Conservation (phyloP, 2,329 filamentous ascomycete genomes). For the Xylariomycetidae sp. region DNA sequence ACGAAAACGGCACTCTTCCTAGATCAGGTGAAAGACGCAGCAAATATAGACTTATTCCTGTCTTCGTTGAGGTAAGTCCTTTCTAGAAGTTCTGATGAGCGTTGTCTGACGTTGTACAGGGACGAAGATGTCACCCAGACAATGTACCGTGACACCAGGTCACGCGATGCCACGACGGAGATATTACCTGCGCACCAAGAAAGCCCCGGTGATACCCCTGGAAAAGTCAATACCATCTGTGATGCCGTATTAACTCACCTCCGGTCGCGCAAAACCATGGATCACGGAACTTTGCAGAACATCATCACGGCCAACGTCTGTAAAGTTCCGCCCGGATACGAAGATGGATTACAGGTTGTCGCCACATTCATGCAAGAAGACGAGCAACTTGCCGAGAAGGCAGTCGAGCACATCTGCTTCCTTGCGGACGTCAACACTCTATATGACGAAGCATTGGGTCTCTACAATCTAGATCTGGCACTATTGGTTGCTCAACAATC, state of each 20-base stretch:
- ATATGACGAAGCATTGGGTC: slow-evolving; percentile 81
- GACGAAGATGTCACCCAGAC: slow-evolving; percentile 91
- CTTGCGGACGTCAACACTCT: slow-evolving; percentile 87
- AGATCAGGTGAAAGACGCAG: slow-evolving; percentile 73
- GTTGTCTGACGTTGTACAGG: slow-evolving; percentile 35
- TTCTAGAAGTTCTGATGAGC: not conserved
- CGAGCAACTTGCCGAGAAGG: slow-evolving; percentile 71
- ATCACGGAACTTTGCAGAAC: slow-evolving; percentile 65
- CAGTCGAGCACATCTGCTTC: slow-evolving; percentile 96
- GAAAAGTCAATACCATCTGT: slow-evolving; percentile 84
- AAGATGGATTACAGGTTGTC: slow-evolving; percentile 75
- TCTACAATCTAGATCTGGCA: slow-evolving; percentile 88
- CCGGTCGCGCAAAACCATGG: slow-evolving; percentile 49
- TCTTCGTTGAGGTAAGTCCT: slow-evolving; percentile 67
- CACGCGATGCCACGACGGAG: slow-evolving; percentile 25
- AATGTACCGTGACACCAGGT: slow-evolving; percentile 84
- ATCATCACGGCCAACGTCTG: slow-evolving; percentile 92
- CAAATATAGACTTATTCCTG: slow-evolving; percentile 85
- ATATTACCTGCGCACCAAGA: no score
- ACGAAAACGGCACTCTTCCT: slow-evolving; percentile 69
- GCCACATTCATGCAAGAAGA: slow-evolving; percentile 65
- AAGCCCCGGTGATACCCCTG: slow-evolving; percentile 13
- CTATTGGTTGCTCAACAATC: slow-evolving; percentile 91
- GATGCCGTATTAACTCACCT: slow-evolving; percentile 73
- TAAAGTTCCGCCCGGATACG: slow-evolving; percentile 84